phyloP scores from a whole-genome alignment of 1,284 basidiomycete species.

The Exsudoporus floridanus region DNA sequence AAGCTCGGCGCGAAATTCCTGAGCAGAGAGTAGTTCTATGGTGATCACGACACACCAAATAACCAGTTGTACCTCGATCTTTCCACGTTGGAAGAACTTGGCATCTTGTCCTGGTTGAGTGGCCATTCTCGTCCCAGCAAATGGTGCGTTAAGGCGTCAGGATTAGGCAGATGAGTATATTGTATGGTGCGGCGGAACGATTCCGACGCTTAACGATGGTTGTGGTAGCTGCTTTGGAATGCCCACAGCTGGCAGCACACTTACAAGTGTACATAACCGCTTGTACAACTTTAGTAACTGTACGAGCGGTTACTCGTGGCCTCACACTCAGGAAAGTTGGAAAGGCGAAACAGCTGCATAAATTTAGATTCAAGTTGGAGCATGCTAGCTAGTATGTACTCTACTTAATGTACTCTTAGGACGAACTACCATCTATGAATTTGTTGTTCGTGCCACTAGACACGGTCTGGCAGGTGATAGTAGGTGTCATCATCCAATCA shows the following conservation, averaged over 20 bases:
- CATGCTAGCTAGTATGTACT: neutral
- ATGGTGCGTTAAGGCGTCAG: neutral
- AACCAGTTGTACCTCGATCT: constrained; percentile 72
- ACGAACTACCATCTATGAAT: neutral
- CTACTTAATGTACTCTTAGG: neutral
- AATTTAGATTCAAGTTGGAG: neutral
- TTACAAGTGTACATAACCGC: neutral
- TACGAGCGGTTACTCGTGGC: too few species aligned
- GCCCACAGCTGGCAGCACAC: neutral
- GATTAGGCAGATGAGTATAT: constrained; percentile 1
- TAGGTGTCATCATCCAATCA: too few species aligned
- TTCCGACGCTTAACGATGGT: neutral
- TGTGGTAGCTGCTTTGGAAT: constrained; percentile 1
- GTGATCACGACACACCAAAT: constrained; percentile 6
- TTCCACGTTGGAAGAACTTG: constrained; percentile 87
- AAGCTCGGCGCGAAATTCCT: constrained; percentile 87
- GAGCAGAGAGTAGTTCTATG: constrained; percentile 17
- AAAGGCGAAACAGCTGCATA: too few species aligned
- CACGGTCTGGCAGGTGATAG: too few species aligned
- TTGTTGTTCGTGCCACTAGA: neutral
- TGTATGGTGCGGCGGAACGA: neutral
- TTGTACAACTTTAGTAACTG: neutral
- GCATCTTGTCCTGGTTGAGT: constrained; percentile 76
- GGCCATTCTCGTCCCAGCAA: constrained; percentile 42
- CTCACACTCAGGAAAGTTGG: too few species aligned